phyloP scores from a whole-genome alignment of 805 yeast species.

The Henningerozyma blattae region DNA sequence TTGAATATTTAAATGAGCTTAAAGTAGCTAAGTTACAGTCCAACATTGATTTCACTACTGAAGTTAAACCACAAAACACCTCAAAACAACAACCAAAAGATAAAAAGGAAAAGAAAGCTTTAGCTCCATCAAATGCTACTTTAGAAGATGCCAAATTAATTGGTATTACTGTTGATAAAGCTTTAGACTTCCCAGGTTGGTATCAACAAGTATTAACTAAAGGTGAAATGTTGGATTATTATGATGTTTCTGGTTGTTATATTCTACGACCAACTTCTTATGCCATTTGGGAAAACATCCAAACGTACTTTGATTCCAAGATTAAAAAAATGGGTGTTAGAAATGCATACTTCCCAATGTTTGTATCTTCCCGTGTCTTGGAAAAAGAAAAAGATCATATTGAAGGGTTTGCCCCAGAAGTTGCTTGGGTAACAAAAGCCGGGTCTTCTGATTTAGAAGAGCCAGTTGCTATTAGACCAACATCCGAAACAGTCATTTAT shows the following conservation, averaged over 20 bases:
- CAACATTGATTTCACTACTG: conserved; percentile 34
- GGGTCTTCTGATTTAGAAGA: conserved; percentile 91
- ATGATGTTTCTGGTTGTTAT: conserved; percentile 98
- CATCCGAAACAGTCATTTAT: conserved; percentile 98
- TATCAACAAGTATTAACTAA: conserved; percentile 91
- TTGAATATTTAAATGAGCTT: conserved; percentile 29
- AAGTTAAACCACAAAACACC: conserved; percentile 12
- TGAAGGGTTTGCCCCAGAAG: conserved; percentile 99
- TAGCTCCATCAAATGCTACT: conserved; percentile 32
- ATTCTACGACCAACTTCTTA: conserved; percentile 94
- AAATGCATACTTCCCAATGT: conserved; percentile 97
- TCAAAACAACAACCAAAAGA: conserved; percentile 25
- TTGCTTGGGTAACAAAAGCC: conserved; percentile 98
- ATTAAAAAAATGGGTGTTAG: conserved; percentile 86
- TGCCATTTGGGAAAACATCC: conserved; percentile 89
- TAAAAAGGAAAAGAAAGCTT: conserved; percentile 10
- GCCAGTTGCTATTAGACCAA: conserved; percentile 98
- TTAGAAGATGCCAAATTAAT: conserved; percentile 80
- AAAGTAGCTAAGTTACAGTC: conserved; percentile 19
- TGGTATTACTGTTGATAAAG: conserved; percentile 93
- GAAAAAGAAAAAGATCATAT: conserved; percentile 98
- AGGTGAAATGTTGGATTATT: conserved; percentile 97
- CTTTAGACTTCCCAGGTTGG: conserved; percentile 91
- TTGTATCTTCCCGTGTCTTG: conserved; percentile 81
- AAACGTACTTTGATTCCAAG: conserved; percentile 65